These are phyloP conservation scores for Pugionium dolabratum DNA, from an alignment of 345 rosid genomes.

Conservation along the genomic window DNA sequence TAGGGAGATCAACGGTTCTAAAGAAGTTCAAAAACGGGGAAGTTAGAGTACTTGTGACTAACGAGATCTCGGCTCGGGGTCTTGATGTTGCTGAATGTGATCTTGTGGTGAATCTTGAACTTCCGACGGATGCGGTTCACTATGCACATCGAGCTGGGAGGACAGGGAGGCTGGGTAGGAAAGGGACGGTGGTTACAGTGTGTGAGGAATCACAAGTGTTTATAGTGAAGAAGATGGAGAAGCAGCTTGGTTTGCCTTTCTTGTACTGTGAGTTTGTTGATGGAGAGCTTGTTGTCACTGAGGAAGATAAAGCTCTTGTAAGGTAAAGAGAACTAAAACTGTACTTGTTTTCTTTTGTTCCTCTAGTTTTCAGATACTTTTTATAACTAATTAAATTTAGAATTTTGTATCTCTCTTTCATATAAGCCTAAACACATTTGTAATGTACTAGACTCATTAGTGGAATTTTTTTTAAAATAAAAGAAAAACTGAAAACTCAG, in stretches of 20 bases:
- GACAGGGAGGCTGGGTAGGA: conserved; percentile 89
- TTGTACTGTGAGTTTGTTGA: conserved; percentile 77
- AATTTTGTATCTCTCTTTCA: too few relatives aligned
- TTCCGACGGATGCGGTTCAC: conserved; percentile 78
- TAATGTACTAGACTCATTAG: too few relatives aligned
- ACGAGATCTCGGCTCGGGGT: conserved; percentile 95
- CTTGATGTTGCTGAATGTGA: conserved; percentile 90
- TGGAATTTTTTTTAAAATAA: too few relatives aligned
- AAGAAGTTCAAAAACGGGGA: conserved; percentile 91
- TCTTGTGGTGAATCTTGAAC: conserved; percentile 81
- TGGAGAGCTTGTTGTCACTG: conserved; percentile 65
- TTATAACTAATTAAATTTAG: too few relatives aligned
- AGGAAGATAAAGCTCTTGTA: conserved; percentile 50
- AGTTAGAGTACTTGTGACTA: conserved; percentile 73
- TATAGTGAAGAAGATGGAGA: conserved; percentile 85
- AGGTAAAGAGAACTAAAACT: conserved; percentile 10
- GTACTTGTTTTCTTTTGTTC: not conserved
- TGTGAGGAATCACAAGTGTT: conserved; percentile 86
- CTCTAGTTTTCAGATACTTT: conserved; percentile 9
- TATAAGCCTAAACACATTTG: too few relatives aligned
- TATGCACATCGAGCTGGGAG: conserved; percentile 93
- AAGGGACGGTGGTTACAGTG: conserved; percentile 76
- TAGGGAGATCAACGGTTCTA: conserved; percentile 75
- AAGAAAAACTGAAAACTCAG: not conserved
- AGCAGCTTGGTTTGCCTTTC: conserved; percentile 71